phyloP scores from a whole-genome alignment of 305 asterid genomes.

The Plantago rigida region DNA sequence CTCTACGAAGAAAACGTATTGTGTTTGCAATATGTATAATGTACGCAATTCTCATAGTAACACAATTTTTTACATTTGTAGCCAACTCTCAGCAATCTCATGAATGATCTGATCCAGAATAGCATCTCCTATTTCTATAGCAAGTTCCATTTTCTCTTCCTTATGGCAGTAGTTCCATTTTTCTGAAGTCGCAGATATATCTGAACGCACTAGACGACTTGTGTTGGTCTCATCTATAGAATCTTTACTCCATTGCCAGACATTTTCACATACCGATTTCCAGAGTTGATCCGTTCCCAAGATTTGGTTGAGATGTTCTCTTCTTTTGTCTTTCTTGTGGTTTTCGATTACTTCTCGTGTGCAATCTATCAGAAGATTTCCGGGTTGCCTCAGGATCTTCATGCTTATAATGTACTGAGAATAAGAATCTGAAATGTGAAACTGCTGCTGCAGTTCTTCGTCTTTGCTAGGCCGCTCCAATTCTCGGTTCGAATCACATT shows the following conservation, averaged over 20 bases:
- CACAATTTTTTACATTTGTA: not conserved
- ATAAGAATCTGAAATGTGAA: constrained; percentile 11
- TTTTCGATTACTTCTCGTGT: constrained; percentile 50
- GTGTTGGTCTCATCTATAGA: constrained; percentile 41
- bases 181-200: constrained; percentile 36
- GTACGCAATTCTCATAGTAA: not conserved
- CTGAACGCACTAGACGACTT: constrained; percentile 28
- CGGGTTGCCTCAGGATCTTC: constrained; percentile 40
- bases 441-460: constrained; percentile 25
- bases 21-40: too few relatives aligned
- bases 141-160: constrained; percentile 30
- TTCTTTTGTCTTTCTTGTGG: constrained; percentile 29
- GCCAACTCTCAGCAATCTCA: constrained; percentile 31
- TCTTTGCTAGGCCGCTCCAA: constrained; percentile 22
- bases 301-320: constrained; percentile 31
- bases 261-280: constrained; percentile 49
- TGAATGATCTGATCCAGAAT: constrained; percentile 43
- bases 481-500: constrained; percentile 21
- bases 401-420: constrained; percentile 45
- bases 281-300: constrained; percentile 57
- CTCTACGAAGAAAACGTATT: too few relatives aligned
- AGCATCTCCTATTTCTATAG: constrained; percentile 41
- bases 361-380: constrained; percentile 54
- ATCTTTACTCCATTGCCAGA: constrained; percentile 62
- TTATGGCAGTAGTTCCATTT: constrained; percentile 34